These are phyloP conservation scores for Ascochyta viciae-villosae DNA, from an alignment of 2,329 filamentous ascomycete genomes.

Conservation along the genomic window DNA sequence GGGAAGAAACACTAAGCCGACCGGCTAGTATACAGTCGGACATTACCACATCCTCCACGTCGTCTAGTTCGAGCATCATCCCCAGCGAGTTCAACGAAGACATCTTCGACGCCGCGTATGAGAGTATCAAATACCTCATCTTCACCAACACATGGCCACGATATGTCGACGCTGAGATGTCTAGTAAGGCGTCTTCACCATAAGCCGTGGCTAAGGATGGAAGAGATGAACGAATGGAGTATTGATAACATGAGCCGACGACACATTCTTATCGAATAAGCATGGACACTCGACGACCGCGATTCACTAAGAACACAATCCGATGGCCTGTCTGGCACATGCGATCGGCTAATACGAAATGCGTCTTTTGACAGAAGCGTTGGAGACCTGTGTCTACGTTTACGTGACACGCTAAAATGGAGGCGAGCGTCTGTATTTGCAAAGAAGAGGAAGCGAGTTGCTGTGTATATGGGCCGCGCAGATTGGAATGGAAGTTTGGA, in stretches of 20 bases:
- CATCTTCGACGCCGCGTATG: constrained; percentile 45
- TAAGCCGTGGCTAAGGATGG: not conserved
- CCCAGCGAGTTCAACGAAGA: constrained; percentile 46
- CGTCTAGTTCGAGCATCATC: constrained; percentile 37
- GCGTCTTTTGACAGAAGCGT: not conserved
- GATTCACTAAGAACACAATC: not conserved
- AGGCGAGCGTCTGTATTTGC: not conserved
- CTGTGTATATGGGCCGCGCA: constrained; percentile 1
- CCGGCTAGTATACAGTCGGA: constrained; percentile 43
- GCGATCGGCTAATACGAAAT: constrained; percentile 11
- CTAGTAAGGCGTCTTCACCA: constrained; percentile 25
- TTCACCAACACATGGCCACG: constrained; percentile 50
- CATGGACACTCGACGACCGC: constrained; percentile 5
- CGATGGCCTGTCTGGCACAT: constrained; percentile 17
- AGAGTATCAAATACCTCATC: constrained; percentile 49
- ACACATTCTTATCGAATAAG: constrained; percentile 1
- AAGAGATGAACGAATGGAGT: not conserved
- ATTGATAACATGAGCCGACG: constrained; percentile 4
- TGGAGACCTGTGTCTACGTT: not conserved
- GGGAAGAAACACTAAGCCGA: constrained; percentile 45
- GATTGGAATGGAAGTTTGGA: not conserved
- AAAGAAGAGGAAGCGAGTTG: not conserved
- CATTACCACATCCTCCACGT: constrained; percentile 29
- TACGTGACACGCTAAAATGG: not conserved
- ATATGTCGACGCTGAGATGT: constrained; percentile 44